Base-by-base conservation (phyloP, 257 asterid genomes). In the Nicotiana sylvestris region DNA sequence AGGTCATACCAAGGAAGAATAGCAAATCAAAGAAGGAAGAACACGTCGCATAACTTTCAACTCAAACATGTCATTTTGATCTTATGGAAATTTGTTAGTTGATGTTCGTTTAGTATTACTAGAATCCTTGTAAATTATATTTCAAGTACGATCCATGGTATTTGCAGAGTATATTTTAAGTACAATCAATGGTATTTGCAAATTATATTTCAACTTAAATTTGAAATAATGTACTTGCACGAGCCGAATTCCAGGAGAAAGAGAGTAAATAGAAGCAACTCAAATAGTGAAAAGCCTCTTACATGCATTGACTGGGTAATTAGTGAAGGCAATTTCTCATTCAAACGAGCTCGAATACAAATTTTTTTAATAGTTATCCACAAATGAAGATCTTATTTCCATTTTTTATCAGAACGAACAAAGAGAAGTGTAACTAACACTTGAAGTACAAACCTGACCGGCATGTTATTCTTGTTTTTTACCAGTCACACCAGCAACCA, bases 401-500 rank as follows among this genome's bases (percentile, higher is more conserved):
- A 29, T 74, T 13, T 13, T 35, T 6, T 21, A 74, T 49, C 62
- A 74, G 39, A 72, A 72, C 21, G 79, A 74, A 74, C n/a, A 13
- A 74, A 46, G 4, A 46, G 1, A 21, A 15, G 80, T 49, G 62
- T 49, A 25, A 49, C 35, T 33, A 67, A 67, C 27, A 67, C 0
- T 6, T 16, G 51, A 13, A 4, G 16, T 8, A 2, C 51, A 66
- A 66, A 66, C 27, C 76, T 66, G 51, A 15, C 27, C 15, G 49
- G 15, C 7, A 7, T 2, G 25, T 66, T 66, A 66, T 4, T 72
- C 81, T 81, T 87, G 82, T 61, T 90, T 89, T 84, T 89, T 94
- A 82, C 96, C 97, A 25, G 94, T 88, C 89, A 90, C 84, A 51
- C 93, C 96, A 79, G 96, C 90, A 72, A 94, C 93, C 32, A 94